A percentile compares a stretch with the other conserved stretches of the same genome.
Conservation (phyloP, 805 yeast genomes). For the Clavispora santaluciae region DNA sequence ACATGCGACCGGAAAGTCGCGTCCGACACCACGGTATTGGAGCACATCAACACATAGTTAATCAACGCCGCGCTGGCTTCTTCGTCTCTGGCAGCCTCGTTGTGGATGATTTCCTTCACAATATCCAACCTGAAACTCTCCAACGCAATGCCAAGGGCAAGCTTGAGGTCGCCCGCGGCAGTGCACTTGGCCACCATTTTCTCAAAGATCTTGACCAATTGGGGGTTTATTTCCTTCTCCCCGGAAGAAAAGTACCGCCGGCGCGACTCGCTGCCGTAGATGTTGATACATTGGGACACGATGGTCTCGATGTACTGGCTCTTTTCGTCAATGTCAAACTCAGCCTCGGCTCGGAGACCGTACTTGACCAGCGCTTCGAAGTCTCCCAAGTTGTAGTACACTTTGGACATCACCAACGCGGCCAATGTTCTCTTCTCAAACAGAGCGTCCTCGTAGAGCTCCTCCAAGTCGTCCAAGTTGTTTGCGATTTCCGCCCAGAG, state of each 20-base stretch:
- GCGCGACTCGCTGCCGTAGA: conserved; percentile 66
- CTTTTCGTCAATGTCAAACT: conserved; percentile 67
- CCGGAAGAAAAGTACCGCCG: conserved; percentile 24
- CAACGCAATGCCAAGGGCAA: conserved; percentile 86
- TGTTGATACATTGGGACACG: conserved; percentile 86
- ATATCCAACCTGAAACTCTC: conserved; percentile 86
- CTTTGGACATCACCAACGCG: conserved; percentile 89
- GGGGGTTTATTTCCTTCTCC: conserved; percentile 45
- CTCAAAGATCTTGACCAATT: conserved; percentile 69
- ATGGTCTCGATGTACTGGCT: conserved; percentile 92
- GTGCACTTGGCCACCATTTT: conserved; percentile 82
- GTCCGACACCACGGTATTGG: conserved; percentile 47
- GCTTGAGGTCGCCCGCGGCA: conserved; percentile 60
- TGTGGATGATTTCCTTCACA: conserved; percentile 53
- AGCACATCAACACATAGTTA: conserved; percentile 70
- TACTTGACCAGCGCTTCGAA: conserved; percentile 85
- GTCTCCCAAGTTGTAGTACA: conserved; percentile 86
- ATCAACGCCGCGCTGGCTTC: conserved; percentile 52
- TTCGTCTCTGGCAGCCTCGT: conserved; percentile 39
- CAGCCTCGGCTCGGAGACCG: conserved; percentile 78
- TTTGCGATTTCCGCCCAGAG: conserved; percentile 98
- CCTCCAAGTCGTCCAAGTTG: conserved; percentile 81
- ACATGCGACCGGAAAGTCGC: conserved; percentile 15
- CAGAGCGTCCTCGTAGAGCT: conserved; percentile 75
- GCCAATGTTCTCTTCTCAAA: conserved; percentile 80